Evolutionary conservation across 73 alveolate species (phyloP), one percentile per base, ranked within the genome.

Genomic region (Effrenium voratum): DNA sequence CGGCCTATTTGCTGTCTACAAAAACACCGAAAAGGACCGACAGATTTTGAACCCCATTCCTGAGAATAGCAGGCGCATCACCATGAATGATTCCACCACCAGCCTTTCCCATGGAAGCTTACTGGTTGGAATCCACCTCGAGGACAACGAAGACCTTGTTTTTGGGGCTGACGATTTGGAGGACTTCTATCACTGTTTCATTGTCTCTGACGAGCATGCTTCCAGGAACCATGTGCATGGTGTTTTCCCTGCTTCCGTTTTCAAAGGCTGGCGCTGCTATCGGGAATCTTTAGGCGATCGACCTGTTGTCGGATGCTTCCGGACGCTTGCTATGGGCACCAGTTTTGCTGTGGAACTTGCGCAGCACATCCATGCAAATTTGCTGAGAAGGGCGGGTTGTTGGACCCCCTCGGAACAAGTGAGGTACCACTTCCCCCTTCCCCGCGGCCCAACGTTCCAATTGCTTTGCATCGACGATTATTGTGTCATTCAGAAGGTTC

Each of bases 21-120:
- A 87, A 40, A 44, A 41, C 28, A 46, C 66, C 24, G 59, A 60
- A 66, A 28, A 41, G 1, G 95, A 87, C 41, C 36, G 95, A 47
- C 95, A 87, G 49, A 87, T 87, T 3, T 30, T 87, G 60, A 87
- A 87, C 49, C 95, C 95, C 5, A 87, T 87, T 30, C 84, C 95
- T 0, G 95, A 87, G 52, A 87, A 87, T 8, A 32, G 70, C 5
- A 43, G 95, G 28, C 5, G 55, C 1, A 16, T 60, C 28, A 12
- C 52, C 13, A 32, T 86, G 38, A 41, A 41, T 22, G n/a, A 34
- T 0, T 60, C 81, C 34, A 87, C 95, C 2, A 5, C 43, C 36
- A 43, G 49, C 3, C 5, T 87, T 43, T 83, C 95, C 36, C 95
- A 87, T 19, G 83, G 83, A 36, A 41, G 84, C 10, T 32, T 87